These are phyloP conservation scores for Phytophthora tentaculata DNA, from an alignment of 352 stramenopile genomes.

Conservation along the genomic window DNA sequence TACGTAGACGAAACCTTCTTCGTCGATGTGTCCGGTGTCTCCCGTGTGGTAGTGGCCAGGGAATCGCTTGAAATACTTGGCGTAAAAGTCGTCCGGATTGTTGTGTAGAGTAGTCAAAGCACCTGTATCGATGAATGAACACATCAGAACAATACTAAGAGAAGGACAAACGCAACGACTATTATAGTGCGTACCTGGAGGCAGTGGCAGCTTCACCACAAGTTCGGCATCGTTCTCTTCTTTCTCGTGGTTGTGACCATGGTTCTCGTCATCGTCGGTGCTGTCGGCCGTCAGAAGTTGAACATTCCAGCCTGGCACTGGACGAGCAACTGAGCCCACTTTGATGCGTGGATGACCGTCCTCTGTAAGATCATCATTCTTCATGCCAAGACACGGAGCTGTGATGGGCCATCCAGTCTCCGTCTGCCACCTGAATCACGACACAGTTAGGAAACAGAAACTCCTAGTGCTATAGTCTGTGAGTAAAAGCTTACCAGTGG, in stretches of 20 bases:
- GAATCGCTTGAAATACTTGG: constrained; percentile 85
- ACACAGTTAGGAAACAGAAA: too few species aligned
- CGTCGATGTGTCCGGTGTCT: constrained; percentile 88
- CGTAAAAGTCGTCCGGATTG: constrained; percentile 81
- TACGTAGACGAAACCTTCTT: constrained; percentile 91
- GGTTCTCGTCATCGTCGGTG: constrained; percentile 43
- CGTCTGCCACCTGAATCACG: constrained; percentile 83
- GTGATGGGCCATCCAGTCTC: constrained; percentile 88
- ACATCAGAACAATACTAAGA: not conserved
- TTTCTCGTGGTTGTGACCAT: constrained; percentile 57
- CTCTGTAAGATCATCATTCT: constrained; percentile 51
- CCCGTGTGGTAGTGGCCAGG: constrained; percentile 91
- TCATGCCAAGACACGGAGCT: constrained; percentile 74
- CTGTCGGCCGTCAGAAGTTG: constrained; percentile 67
- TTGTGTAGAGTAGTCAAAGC: constrained; percentile 87
- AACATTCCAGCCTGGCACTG: constrained; percentile 89
- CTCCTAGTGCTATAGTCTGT: too few species aligned
- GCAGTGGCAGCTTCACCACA: constrained; percentile 84
- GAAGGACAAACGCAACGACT: too few species aligned
- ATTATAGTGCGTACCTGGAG: constrained; percentile 65
- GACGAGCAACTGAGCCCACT: constrained; percentile 62
- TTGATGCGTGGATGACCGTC: constrained; percentile 60
- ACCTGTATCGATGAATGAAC: constrained; percentile 21
- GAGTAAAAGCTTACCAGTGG: constrained; percentile 68
- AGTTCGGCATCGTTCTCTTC: constrained; percentile 69